These are phyloP conservation scores for Suillus fuscotomentosus DNA, from an alignment of 768 basidiomycete species.

Conservation along the genomic window DNA sequence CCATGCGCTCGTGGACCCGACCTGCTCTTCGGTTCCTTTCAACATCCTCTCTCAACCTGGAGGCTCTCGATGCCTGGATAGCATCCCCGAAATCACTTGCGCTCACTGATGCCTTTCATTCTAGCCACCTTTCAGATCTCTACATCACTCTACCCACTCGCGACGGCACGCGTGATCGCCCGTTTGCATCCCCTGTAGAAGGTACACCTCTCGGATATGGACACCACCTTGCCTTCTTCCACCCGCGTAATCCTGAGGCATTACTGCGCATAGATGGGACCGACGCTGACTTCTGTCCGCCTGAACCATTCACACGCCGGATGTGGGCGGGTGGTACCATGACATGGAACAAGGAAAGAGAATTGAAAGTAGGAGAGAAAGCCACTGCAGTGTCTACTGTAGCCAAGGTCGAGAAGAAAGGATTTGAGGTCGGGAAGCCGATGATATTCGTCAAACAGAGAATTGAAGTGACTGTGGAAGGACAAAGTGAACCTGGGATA, in stretches of 20 bases:
- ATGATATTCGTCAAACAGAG: constrained; percentile 76
- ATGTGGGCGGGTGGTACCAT: constrained; percentile 83
- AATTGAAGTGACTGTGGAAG: constrained; percentile 50
- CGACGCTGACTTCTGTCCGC: constrained; percentile 69
- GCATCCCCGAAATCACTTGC: constrained; percentile 43
- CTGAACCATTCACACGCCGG: constrained; percentile 68
- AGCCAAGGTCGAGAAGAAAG: constrained; percentile 57
- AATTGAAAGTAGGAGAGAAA: constrained; percentile 52
- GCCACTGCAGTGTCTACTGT: constrained; percentile 51
- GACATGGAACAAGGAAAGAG: constrained; percentile 50
- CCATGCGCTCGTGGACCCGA: background rate
- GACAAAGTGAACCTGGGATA: constrained; percentile 44
- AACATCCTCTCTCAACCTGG: constrained; percentile 11
- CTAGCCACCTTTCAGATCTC: constrained; percentile 61
- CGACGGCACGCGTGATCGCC: constrained; percentile 49
- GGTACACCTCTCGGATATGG: constrained; percentile 53
- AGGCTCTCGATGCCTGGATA: constrained; percentile 54
- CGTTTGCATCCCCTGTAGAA: constrained; percentile 38
- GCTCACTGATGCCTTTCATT: constrained; percentile 48
- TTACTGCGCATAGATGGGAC: constrained; percentile 67
- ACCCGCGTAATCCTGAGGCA: constrained; percentile 57
- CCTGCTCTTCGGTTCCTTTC: constrained; percentile 13
- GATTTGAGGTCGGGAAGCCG: constrained; percentile 54
- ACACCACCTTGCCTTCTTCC: constrained; percentile 76
- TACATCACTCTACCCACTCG: constrained; percentile 73